Conservation (phyloP, 2,329 filamentous ascomycete species). For the Lachnellula hyalina region DNA sequence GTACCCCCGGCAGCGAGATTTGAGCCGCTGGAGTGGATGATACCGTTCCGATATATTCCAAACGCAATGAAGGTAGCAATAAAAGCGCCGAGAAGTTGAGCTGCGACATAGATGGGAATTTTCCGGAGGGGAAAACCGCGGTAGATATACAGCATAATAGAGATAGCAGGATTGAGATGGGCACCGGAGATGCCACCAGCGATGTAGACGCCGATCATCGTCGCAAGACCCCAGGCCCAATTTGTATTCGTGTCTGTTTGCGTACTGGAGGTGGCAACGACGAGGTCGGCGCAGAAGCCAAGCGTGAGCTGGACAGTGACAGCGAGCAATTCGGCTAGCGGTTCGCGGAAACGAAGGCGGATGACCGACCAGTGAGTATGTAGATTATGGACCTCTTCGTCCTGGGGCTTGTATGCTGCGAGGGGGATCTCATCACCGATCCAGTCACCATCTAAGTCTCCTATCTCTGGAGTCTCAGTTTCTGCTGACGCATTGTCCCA, state of each 20-base stretch:
- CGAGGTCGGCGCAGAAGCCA: slow-evolving; percentile 46
- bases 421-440: slow-evolving; percentile 17
- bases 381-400: slow-evolving; percentile 26
- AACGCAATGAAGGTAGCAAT: slow-evolving; percentile 43
- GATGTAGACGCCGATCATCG: slow-evolving; percentile 46
- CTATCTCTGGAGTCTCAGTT: slow-evolving; percentile 16
- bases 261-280: slow-evolving; percentile 28
- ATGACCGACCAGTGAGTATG: slow-evolving; percentile 40
- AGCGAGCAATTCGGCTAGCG: slow-evolving; percentile 47
- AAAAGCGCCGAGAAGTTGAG: slow-evolving; percentile 49
- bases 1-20: slow-evolving; percentile 28
- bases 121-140: slow-evolving; percentile 48
- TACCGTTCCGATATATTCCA: slow-evolving; percentile 37
- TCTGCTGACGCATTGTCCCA: slow-evolving; percentile 18
- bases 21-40: slow-evolving; percentile 24
- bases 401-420: slow-evolving; percentile 19
- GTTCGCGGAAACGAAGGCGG: slow-evolving; percentile 42
- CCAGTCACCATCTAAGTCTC: slow-evolving; percentile 14
- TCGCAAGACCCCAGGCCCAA: slow-evolving; percentile 49
- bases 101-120: slow-evolving; percentile 44
- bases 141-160: slow-evolving; percentile 41
- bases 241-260: slow-evolving; percentile 35
- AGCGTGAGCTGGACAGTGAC: slow-evolving; percentile 35
- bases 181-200: slow-evolving; percentile 43
- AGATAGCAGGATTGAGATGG: slow-evolving; percentile 41